Percentiles rank a stretch among this genome's conserved stretches.
Conservation (phyloP, 805 yeast species). For the Candida incommunis region DNA sequence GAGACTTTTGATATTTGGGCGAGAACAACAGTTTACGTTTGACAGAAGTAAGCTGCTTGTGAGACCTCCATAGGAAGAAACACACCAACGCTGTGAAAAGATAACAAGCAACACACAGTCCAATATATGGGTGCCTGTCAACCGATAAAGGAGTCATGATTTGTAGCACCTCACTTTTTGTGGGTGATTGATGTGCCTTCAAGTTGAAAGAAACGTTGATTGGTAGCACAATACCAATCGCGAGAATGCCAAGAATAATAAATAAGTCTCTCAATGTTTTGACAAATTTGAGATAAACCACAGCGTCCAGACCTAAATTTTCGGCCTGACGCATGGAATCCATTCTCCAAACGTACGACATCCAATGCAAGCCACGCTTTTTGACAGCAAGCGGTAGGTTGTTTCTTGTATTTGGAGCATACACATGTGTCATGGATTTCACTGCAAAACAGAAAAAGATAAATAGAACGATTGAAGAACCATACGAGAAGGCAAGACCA, state of each 20-base stretch:
- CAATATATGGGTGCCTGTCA: not conserved
- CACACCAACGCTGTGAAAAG: slow-evolving; percentile 15
- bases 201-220: slow-evolving; percentile 22
- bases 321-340: slow-evolving; percentile 15
- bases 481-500: slow-evolving; percentile 21
- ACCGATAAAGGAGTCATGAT: slow-evolving; percentile 18
- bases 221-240: slow-evolving; percentile 22
- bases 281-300: slow-evolving; percentile 17
- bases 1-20: slow-evolving; percentile 12
- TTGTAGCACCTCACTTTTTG: not conserved
- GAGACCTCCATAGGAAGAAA: slow-evolving; percentile 16
- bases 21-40: slow-evolving; percentile 13
- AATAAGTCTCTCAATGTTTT: slow-evolving; percentile 21
- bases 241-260: slow-evolving; percentile 17
- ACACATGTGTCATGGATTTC: slow-evolving; percentile 18
- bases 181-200: slow-evolving; percentile 1
- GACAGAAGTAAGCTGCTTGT: slow-evolving; percentile 7
- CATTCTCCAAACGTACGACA: slow-evolving; percentile 10
- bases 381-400: slow-evolving; percentile 6
- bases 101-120: not conserved
- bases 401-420: slow-evolving; percentile 18
- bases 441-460: slow-evolving; percentile 18
- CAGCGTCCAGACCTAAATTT: slow-evolving; percentile 23
- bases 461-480: slow-evolving; percentile 17
- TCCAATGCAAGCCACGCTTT: slow-evolving; percentile 14